These are phyloP conservation scores for Ascochyta clinopodiicola DNA, from an alignment of 2,329 filamentous ascomycete genomes.

Conservation along the genomic window DNA sequence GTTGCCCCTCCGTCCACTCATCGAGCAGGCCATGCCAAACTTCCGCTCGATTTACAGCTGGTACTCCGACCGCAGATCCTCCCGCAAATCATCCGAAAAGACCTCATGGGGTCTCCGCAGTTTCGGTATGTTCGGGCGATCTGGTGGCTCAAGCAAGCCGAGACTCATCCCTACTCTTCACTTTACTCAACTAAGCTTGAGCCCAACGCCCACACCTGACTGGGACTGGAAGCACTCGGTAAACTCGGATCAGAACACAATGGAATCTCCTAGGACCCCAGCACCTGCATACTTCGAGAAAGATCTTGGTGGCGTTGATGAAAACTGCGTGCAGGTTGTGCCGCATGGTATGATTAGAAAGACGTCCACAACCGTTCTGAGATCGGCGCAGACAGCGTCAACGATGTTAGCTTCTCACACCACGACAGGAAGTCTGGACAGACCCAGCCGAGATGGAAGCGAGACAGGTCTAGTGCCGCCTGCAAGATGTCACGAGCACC, in stretches of 20 bases:
- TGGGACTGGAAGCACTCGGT: not conserved
- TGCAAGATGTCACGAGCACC: slow-evolving; percentile 4
- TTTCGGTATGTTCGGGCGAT: not conserved
- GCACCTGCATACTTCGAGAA: not conserved
- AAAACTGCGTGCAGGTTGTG: not conserved
- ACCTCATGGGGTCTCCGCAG: not conserved
- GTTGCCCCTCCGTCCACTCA: slow-evolving; percentile 22
- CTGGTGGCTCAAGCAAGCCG: not conserved
- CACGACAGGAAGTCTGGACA: not conserved
- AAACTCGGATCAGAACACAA: not conserved
- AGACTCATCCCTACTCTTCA: slow-evolving; percentile 10
- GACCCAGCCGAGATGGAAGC: slow-evolving; percentile 11
- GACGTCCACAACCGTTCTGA: not conserved
- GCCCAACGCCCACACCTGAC: not conserved
- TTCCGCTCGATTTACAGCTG: slow-evolving; percentile 16
- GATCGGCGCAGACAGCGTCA: not conserved
- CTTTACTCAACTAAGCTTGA: slow-evolving; percentile 11
- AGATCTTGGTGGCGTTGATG: not conserved
- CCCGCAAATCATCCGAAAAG: slow-evolving; percentile 15
- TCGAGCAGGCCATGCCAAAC: slow-evolving; percentile 15
- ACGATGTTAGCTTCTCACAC: slow-evolving; percentile 3
- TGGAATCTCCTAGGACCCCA: not conserved
- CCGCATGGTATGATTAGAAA: slow-evolving; percentile 1
- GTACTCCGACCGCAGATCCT: slow-evolving; percentile 10
- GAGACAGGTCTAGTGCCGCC: slow-evolving; percentile 13